Base-by-base conservation (phyloP, 768 basidiomycete species). In the Russula lepida region DNA sequence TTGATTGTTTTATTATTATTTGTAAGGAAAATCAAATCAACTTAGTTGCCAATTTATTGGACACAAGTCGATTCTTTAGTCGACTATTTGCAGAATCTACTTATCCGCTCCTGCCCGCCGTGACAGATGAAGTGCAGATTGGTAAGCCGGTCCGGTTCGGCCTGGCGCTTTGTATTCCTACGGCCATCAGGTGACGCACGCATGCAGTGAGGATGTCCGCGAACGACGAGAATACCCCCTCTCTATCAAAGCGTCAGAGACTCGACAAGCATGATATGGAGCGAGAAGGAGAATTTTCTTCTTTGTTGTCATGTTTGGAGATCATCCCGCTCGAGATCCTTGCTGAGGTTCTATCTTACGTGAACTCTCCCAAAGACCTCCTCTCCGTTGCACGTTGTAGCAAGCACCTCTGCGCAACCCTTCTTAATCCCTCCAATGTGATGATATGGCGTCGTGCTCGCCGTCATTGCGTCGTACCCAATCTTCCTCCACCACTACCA, bases 361-460 rank as follows among this genome's bases (percentile, higher is more conserved):
- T 80, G 0, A 62, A 71, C 5, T 85, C 83, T 0, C 78, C 84
- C 1, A 74, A 75, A 52, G 81, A 84, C 61, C 73, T 87, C 13
- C 76, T 88, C 39, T 77, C 85, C 2, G 71, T 87, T 6, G 76
- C 85, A 12, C 79, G 84, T 7, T 79, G 79, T 41, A 83, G 76
- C 75, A 82, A 81, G 60, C 76, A 72, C 62, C 74, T 87, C 11
- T 80, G 81, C 67, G 67, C 66, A 3, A 78, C 79, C 0, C 76
- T 89, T 3, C 72, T 79, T 49, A 76, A 77, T 23, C 71, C 73
- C 7, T 66, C 76, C 4, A 77, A 79, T 0, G 68, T 70, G 4
- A 84, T 75, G 68, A 83, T 89, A 51, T 89, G 87, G 87, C 79
- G 78, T 23, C 69, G 71, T 8, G 78, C 78, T 33, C 77, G 88